phyloP scores from a whole-genome alignment of 2,329 filamentous ascomycete genomes.

The Xylaria sp. region DNA sequence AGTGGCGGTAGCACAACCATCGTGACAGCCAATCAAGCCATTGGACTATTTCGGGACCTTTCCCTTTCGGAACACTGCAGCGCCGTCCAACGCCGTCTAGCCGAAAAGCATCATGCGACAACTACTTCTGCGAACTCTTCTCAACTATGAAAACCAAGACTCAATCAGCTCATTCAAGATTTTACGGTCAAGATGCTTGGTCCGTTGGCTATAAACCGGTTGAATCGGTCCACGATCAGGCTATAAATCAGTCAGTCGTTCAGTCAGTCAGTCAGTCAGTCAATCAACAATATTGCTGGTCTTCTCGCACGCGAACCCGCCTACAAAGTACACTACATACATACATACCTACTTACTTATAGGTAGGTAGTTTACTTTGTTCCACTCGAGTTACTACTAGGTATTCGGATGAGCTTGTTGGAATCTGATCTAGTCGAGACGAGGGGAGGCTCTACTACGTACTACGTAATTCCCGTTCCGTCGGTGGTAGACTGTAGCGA shows the following conservation, averaged over 20 bases:
- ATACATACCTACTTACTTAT: too few relatives aligned
- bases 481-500: too few relatives aligned
- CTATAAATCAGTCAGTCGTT: conserved; percentile 6
- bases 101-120: conserved; percentile 21
- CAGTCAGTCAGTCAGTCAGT: not conserved
- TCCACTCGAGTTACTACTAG: too few relatives aligned
- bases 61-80: conserved; percentile 38
- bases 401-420: too few relatives aligned
- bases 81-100: conserved; percentile 18
- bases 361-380: too few relatives aligned
- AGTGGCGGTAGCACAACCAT: conserved; percentile 42
- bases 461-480: too few relatives aligned
- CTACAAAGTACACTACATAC: not conserved
- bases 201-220: conserved; percentile 1
- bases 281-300: not conserved
- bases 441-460: too few relatives aligned
- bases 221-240: conserved; percentile 12
- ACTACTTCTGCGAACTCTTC: not conserved
- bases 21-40: conserved; percentile 41
- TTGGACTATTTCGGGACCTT: conserved; percentile 36
- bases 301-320: not conserved
- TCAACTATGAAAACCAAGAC: not conserved
- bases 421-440: too few relatives aligned
- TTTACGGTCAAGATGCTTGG: not conserved
- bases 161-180: conserved; percentile 19